Conservation (phyloP, 208 protist species). For the Novymonas esmeraldas region DNA sequence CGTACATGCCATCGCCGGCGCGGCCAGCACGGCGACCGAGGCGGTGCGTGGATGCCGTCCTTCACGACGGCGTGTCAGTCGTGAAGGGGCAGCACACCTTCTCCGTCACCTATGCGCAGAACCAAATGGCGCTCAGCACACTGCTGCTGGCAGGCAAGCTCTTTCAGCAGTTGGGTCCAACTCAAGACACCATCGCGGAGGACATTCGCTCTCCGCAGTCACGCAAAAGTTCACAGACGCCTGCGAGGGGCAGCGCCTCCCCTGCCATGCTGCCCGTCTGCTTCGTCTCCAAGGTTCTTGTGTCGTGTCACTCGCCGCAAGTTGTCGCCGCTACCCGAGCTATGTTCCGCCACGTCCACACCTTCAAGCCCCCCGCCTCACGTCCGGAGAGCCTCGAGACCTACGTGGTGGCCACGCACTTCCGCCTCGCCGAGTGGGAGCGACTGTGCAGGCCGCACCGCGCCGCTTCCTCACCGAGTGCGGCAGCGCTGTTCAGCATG, state of each 20-base stretch:
- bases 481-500: slow-evolving; percentile 39
- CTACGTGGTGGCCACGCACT: slow-evolving; percentile 58
- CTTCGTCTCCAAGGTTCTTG: slow-evolving; percentile 77
- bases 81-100: slow-evolving; percentile 54
- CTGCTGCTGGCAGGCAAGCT: slow-evolving; percentile 57
- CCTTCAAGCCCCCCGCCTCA: slow-evolving; percentile 43
- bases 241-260: not conserved
- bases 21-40: not conserved
- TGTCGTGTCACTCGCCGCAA: slow-evolving; percentile 44
- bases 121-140: slow-evolving; percentile 70
- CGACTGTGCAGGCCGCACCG: not conserved
- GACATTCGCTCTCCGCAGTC: too few relatives aligned
- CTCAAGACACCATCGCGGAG: too few relatives aligned
- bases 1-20: not conserved
- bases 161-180: slow-evolving; percentile 28
- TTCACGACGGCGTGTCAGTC: slow-evolving; percentile 82
- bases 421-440: slow-evolving; percentile 16
- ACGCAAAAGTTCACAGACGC: too few relatives aligned
- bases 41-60: slow-evolving; percentile 44
- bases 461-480: not conserved
- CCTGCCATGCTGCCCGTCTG: slow-evolving; percentile 25
- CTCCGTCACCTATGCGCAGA: slow-evolving; percentile 79
- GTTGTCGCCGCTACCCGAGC: slow-evolving; percentile 31
- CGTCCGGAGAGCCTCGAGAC: slow-evolving; percentile 51
- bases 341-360: slow-evolving; percentile 48